These are phyloP conservation scores for Psilocybe cyanescens DNA, from an alignment of 768 basidiomycete species.

Conservation along the genomic window DNA sequence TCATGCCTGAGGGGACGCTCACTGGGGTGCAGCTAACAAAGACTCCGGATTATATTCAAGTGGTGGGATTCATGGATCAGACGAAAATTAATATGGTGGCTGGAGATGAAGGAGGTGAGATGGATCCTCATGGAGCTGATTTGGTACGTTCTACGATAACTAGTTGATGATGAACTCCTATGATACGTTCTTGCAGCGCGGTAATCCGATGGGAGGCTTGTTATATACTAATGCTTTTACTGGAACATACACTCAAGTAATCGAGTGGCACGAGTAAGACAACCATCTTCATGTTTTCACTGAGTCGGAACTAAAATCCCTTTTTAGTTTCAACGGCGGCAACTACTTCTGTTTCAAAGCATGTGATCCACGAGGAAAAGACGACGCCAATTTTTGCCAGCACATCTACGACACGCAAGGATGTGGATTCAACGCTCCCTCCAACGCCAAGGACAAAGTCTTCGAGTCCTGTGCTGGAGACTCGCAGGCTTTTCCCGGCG, in stretches of 20 bases:
- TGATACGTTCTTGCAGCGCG: conserved; percentile 63
- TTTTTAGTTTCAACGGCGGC: conserved; percentile 69
- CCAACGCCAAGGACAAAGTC: conserved; percentile 54
- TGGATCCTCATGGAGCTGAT: conserved; percentile 80
- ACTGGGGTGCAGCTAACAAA: conserved; percentile 68
- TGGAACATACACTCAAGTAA: conserved; percentile 54
- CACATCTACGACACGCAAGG: conserved; percentile 81
- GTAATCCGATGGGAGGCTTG: conserved; percentile 81
- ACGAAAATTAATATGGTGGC: conserved; percentile 53
- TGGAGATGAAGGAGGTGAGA: conserved; percentile 74
- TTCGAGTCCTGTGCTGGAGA: conserved; percentile 74
- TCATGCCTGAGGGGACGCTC: conserved; percentile 69
- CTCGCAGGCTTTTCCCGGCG: conserved; percentile 40
- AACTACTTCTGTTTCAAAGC: conserved; percentile 70
- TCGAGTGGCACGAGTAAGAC: conserved; percentile 72
- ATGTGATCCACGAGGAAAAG: conserved; percentile 62
- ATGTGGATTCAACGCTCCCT: conserved; percentile 74
- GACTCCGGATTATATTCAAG: conserved; percentile 64
- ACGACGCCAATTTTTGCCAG: conserved; percentile 60
- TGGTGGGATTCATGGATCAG: conserved; percentile 73
- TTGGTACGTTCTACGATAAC: conserved; percentile 21
- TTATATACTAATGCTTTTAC: conserved; percentile 63
- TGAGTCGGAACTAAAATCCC: neutral
- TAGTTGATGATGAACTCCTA: neutral
- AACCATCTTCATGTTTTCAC: neutral